phyloP scores from a whole-genome alignment of 148 eudicot species.

The Heliosperma pusillum region DNA sequence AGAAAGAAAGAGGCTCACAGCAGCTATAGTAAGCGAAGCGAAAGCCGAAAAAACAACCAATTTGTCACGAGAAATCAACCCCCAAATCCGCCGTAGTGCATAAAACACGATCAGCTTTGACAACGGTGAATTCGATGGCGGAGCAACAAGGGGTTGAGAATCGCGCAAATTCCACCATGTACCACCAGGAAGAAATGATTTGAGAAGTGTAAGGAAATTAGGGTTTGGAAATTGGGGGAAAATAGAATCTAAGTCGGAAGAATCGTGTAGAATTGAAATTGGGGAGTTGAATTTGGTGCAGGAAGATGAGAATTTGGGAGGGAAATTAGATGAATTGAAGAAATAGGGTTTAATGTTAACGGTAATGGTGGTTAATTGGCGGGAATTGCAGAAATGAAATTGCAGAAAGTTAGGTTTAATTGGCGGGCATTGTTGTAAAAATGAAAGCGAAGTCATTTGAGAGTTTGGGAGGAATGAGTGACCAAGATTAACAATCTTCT shows the following conservation, averaged over 20 bases:
- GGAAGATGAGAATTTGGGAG: too few species aligned
- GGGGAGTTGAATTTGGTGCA: too few species aligned
- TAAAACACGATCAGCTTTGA: slow-evolving; percentile 19
- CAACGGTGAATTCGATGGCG: neutral
- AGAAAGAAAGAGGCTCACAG: slow-evolving; percentile 16
- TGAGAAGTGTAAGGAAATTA: neutral
- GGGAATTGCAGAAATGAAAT: neutral
- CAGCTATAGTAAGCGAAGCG: slow-evolving; percentile 43
- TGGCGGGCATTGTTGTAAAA: neutral
- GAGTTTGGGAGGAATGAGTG: neutral
- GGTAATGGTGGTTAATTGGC: neutral
- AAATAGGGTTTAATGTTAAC: neutral
- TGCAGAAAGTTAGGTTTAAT: neutral
- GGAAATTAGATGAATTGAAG: neutral
- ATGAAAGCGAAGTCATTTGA: neutral
- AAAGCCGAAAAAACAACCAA: slow-evolving; percentile 33
- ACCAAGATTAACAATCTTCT: neutral
- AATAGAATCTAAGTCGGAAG: neutral
- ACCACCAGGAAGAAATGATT: slow-evolving; percentile 32
- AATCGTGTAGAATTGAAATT: neutral
- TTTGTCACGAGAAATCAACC: slow-evolving; percentile 28
- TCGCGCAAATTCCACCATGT: slow-evolving; percentile 42
- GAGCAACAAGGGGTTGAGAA: neutral
- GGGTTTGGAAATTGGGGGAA: neutral
- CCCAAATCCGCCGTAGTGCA: slow-evolving; percentile 42